Evolutionary conservation across 1,139 yeast species (phyloP), one percentile per base, ranked within the genome.

Genomic region (Debaryomyces psychrophilus): DNA sequence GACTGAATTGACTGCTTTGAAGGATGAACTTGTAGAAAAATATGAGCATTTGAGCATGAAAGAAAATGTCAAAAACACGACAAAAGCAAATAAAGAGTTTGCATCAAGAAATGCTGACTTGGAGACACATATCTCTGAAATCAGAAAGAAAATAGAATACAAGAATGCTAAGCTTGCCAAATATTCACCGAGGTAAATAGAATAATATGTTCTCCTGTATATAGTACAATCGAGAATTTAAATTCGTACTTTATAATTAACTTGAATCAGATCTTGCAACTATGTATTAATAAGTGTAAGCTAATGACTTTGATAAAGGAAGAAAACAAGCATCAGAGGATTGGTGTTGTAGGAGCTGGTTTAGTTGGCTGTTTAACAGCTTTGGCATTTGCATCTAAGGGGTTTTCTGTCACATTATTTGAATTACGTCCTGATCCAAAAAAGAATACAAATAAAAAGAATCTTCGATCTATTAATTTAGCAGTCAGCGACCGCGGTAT

Each of bases 351-450:
- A 11, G 92, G 95, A 1, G 96, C 95, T 1, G 98, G 98, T 0
- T 79, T 89, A 3, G 97, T 92, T 3, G 98, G 98, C 1, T 80
- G 95, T 46, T 72, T 90, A n/a, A 81, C 93, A 0, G 95, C 97
- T 0, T 66, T 92, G 20, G 95, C 93, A 0, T 76, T 92, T 41
- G 81, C 85, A 3, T 73, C 82, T 46, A 76, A 81, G 49, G 97
- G 96, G n/a, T 86, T 79, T 62, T 54, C 77, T 0, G 97, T 92
- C 11, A 74, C 83, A 0, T 62, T 92, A 5, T 87, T 80, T 55
- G 97, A 92, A 54, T 70, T 81, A 48, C 56, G 79, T 42, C 56
- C 65, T 5, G 81, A 77, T 52, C 79, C 78, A 9, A 51, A 62
- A 23, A 50, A 56, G 6, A 67, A 67, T 45, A 42, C 47, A 5